Evolutionary conservation across 306 rosid species (phyloP).

Genomic region (Medicago ruthenica): DNA sequence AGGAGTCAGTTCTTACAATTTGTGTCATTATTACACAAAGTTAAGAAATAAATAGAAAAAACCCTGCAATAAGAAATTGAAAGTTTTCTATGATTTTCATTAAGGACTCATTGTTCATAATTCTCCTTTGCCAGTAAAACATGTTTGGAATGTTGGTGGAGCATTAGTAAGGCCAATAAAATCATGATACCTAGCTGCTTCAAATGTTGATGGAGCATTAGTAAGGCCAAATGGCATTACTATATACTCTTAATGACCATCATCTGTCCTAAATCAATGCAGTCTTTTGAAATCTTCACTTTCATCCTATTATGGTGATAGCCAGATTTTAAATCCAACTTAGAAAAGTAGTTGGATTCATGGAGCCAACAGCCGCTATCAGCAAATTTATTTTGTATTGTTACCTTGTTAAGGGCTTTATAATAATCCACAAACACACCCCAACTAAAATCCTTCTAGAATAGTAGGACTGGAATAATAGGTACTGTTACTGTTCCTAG

Average conservation of each 20-base stretch:
- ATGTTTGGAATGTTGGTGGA: neutral
- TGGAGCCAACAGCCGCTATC: neutral
- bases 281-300: neutral
- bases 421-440: neutral
- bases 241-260: neutral
- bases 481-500: no score
- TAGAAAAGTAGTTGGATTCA: neutral
- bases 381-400: neutral
- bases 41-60: neutral
- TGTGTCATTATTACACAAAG: neutral
- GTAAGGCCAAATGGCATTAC: neutral
- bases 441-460: neutral
- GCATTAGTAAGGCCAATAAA: neutral
- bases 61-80: neutral
- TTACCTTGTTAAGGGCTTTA: neutral
- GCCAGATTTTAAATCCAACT: neutral
- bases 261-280: neutral
- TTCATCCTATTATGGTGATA: neutral
- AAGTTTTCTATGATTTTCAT: constrained; percentile 4
- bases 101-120: neutral
- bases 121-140: neutral
- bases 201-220: neutral
- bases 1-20: constrained; percentile 1
- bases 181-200: neutral
- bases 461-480: neutral